Conservation (phyloP, 257 asterid genomes). For the Oldenlandia corymbosa region DNA sequence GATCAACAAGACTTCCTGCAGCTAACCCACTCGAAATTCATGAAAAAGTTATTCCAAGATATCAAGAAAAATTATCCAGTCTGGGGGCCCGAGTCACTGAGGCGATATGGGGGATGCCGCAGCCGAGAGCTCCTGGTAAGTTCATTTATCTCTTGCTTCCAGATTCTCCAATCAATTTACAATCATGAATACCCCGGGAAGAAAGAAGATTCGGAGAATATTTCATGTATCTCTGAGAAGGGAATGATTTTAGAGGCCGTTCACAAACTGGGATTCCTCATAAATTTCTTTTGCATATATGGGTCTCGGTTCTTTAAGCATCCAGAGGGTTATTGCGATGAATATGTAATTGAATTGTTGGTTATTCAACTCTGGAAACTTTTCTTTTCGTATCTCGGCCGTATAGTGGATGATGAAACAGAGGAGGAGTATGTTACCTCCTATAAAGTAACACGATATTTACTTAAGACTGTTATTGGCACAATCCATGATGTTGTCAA, state of each 20-base stretch:
- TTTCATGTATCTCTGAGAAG: too few relatives aligned
- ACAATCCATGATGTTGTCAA: too few relatives aligned
- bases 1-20: too few relatives aligned
- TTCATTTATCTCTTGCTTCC: background rate
- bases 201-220: too few relatives aligned
- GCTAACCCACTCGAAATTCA: background rate
- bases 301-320: background rate
- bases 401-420: background rate
- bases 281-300: background rate
- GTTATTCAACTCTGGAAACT: too few relatives aligned
- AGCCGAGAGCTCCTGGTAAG: background rate
- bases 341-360: background rate
- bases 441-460: too few relatives aligned
- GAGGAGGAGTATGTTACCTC: background rate
- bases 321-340: background rate
- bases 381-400: background rate
- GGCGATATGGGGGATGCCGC: too few relatives aligned
- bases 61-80: background rate
- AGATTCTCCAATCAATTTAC: background rate
- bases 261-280: background rate
- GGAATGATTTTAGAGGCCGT: background rate
- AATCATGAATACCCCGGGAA: background rate
- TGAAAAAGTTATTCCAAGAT: background rate
- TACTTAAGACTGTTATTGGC: too few relatives aligned
- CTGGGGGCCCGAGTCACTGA: too few relatives aligned